A percentile compares a stretch with the other conserved stretches of the same genome.
phyloP scores from a whole-genome alignment of 129 eudicot genomes.

The Artemisia tridentata region DNA sequence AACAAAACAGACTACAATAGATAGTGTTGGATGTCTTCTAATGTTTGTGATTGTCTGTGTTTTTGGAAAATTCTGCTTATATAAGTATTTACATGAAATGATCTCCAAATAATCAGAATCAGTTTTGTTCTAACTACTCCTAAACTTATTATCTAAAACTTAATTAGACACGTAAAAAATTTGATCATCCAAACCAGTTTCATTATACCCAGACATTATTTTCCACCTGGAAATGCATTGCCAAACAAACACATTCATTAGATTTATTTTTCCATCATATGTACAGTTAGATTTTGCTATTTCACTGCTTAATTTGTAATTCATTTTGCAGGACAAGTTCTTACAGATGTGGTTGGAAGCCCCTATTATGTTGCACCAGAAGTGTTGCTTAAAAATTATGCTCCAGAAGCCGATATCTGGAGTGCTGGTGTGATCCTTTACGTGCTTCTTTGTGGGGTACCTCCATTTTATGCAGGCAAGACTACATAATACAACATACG shows the following conservation, averaged over 20 bases:
- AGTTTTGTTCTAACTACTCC: conserved; percentile 2
- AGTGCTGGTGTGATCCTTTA: conserved; percentile 81
- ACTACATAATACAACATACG: too few relatives aligned
- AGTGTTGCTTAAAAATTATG: conserved; percentile 64
- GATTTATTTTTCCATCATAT: neutral
- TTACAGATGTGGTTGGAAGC: conserved; percentile 80
- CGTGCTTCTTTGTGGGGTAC: conserved; percentile 68
- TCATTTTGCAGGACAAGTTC: conserved; percentile 43
- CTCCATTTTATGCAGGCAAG: conserved; percentile 87
- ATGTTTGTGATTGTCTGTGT: neutral
- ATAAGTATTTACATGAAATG: neutral
- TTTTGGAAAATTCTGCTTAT: neutral
- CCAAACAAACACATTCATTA: neutral
- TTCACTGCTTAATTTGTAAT: neutral
- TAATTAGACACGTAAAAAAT: neutral
- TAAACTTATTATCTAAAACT: neutral
- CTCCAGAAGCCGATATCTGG: conserved; percentile 80
- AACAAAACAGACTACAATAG: too few relatives aligned
- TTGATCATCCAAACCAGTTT: neutral
- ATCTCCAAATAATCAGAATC: neutral
- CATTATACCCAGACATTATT: neutral
- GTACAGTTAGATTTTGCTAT: neutral
- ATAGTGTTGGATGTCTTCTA: neutral
- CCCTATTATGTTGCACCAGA: conserved; percentile 89
- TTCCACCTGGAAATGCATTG: neutral